phyloP scores from a whole-genome alignment of 1,139 yeast genomes.

The Blastobotrys illinoisensis region DNA sequence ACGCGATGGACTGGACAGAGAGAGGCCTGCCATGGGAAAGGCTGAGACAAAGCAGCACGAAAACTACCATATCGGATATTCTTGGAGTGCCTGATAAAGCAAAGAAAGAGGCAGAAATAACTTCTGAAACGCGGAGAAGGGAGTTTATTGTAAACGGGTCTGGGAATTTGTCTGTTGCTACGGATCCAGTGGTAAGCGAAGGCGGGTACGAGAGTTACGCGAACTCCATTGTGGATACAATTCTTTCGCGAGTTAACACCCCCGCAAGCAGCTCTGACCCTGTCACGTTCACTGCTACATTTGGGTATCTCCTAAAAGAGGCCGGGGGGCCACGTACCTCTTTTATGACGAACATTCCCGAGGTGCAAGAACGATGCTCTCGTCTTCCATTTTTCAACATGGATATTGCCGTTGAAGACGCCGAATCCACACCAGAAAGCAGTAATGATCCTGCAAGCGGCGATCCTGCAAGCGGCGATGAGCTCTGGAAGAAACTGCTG shows the following conservation, averaged over 20 bases:
- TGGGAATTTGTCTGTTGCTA: background rate
- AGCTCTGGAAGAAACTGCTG: slow-evolving; percentile 20
- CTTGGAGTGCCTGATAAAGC: background rate
- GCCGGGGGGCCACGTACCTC: slow-evolving; percentile 10
- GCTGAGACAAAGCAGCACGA: slow-evolving; percentile 17
- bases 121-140: background rate
- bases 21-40: slow-evolving; percentile 28
- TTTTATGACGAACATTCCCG: slow-evolving; percentile 31
- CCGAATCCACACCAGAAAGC: background rate
- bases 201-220: background rate
- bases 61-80: background rate
- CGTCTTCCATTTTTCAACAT: slow-evolving; percentile 23
- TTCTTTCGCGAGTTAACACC: background rate
- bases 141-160: background rate
- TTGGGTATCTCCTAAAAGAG: slow-evolving; percentile 30
- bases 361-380: slow-evolving; percentile 24
- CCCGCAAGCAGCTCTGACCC: slow-evolving; percentile 4
- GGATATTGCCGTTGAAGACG: slow-evolving; percentile 21
- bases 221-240: background rate
- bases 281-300: slow-evolving; percentile 31
- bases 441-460: too few species aligned
- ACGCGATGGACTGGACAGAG: slow-evolving; percentile 30
- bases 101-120: background rate
- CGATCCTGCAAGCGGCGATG: slow-evolving; percentile 8
- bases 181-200: background rate